phyloP scores from a whole-genome alignment of 805 yeast genomes.

The Wickerhamiella occidentalis region DNA sequence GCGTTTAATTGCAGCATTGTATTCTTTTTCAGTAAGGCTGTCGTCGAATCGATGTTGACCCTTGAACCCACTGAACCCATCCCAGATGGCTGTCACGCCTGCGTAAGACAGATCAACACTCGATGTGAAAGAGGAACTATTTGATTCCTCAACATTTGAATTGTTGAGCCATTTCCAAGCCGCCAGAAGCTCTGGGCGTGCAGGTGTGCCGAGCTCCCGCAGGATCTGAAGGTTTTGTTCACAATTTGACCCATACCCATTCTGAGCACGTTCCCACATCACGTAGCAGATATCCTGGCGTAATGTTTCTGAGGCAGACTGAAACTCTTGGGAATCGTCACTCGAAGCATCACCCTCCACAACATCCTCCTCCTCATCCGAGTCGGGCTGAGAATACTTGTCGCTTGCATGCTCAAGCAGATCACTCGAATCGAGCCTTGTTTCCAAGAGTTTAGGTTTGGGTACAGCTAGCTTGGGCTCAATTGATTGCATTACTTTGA shows the following conservation, averaged over 20 bases:
- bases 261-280: slow-evolving; percentile 57
- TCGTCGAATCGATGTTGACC: slow-evolving; percentile 17
- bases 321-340: slow-evolving; percentile 15
- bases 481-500: slow-evolving; percentile 10
- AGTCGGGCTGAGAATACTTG: neutral
- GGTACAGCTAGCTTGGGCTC: neutral
- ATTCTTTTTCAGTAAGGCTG: slow-evolving; percentile 31
- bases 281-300: slow-evolving; percentile 61
- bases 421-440: slow-evolving; percentile 5
- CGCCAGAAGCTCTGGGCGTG: slow-evolving; percentile 42
- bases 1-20: slow-evolving; percentile 39
- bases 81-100: slow-evolving; percentile 88
- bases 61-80: slow-evolving; percentile 30
- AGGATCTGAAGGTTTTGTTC: slow-evolving; percentile 45
- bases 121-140: slow-evolving; percentile 55
- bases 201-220: slow-evolving; percentile 30
- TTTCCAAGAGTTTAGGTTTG: neutral
- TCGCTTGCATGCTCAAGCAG: slow-evolving; percentile 6
- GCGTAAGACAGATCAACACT: slow-evolving; percentile 71
- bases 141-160: slow-evolving; percentile 50
- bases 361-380: slow-evolving; percentile 6
- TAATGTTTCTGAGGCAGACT: slow-evolving; percentile 30
- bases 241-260: slow-evolving; percentile 64
- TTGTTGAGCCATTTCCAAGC: slow-evolving; percentile 89
- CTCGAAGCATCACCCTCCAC: slow-evolving; percentile 13